Conservation (phyloP, 108 stramenopile genomes). For the Skeletonema potamos region DNA sequence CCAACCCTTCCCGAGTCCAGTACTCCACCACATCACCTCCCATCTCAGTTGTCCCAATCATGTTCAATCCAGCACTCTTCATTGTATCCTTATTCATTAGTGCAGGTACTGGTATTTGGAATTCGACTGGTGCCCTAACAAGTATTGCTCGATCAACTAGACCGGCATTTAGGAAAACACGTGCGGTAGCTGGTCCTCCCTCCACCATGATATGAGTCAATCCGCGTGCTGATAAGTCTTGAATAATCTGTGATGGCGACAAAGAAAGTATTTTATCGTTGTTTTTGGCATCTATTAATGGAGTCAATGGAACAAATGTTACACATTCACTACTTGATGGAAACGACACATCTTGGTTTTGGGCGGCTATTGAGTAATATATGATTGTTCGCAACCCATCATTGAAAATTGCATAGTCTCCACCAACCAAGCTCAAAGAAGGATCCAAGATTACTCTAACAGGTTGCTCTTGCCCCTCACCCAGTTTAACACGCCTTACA, state of each 20-base stretch:
- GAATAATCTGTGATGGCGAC: slow-evolving; percentile 39
- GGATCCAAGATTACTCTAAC: slow-evolving; percentile 77
- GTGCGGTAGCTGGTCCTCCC: slow-evolving; percentile 79
- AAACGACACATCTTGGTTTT: background rate
- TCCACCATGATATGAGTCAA: slow-evolving; percentile 83
- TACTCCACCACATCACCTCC: slow-evolving; percentile 68
- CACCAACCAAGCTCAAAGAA: slow-evolving; percentile 34
- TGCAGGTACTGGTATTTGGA: slow-evolving; percentile 55
- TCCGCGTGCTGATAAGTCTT: slow-evolving; percentile 40
- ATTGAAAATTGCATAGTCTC: slow-evolving; percentile 54
- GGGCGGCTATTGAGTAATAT: slow-evolving; percentile 33
- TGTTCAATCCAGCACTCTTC: slow-evolving; percentile 56
- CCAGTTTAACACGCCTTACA: slow-evolving; percentile 57
- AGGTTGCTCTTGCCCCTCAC: slow-evolving; percentile 50
- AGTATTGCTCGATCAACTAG: slow-evolving; percentile 76
- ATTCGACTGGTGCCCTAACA: slow-evolving; percentile 58
- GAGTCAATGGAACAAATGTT: slow-evolving; percentile 26
- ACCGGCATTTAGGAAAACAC: slow-evolving; percentile 51
- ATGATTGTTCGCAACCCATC: slow-evolving; percentile 64
- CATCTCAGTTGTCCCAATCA: slow-evolving; percentile 34
- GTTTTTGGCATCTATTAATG: background rate
- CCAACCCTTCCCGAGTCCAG: slow-evolving; percentile 52
- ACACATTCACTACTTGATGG: background rate
- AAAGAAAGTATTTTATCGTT: slow-evolving; percentile 7
- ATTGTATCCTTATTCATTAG: slow-evolving; percentile 43